Conservation (phyloP, 768 basidiomycete genomes). For the Guyanaporus albipodus region DNA sequence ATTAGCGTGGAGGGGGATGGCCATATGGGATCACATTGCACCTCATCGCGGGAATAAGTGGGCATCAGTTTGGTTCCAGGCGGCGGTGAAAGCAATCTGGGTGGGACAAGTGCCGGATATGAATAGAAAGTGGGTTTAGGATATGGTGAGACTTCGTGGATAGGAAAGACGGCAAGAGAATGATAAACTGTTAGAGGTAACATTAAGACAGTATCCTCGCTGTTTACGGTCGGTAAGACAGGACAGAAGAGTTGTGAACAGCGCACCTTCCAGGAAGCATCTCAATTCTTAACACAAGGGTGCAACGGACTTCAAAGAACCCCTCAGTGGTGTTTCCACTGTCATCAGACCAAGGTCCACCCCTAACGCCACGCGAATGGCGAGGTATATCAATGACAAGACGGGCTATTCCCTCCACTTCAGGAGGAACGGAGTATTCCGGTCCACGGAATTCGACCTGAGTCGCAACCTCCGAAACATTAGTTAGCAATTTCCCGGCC, state of each 20-base stretch:
- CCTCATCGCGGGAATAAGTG: slow-evolving; percentile 7
- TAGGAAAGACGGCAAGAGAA: slow-evolving; percentile 51
- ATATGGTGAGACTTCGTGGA: slow-evolving; percentile 28
- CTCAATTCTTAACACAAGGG: slow-evolving; percentile 57
- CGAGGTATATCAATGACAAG: slow-evolving; percentile 79
- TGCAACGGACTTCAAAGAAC: slow-evolving; percentile 67
- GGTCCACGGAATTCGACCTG: slow-evolving; percentile 68
- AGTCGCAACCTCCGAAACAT: slow-evolving; percentile 62
- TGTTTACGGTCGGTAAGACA: slow-evolving; percentile 28
- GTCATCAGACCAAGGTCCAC: slow-evolving; percentile 56
- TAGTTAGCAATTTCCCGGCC: slow-evolving; percentile 26
- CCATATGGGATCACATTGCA: slow-evolving; percentile 10
- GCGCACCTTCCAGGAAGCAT: slow-evolving; percentile 66
- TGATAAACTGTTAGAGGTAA: slow-evolving; percentile 65
- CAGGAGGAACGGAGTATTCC: slow-evolving; percentile 72
- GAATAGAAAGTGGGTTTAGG: slow-evolving; percentile 17
- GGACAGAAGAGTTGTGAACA: slow-evolving; percentile 5
- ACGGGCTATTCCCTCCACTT: slow-evolving; percentile 72
- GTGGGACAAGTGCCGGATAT: slow-evolving; percentile 11
- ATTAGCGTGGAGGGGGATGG: slow-evolving; percentile 2
- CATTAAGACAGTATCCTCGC: slow-evolving; percentile 66
- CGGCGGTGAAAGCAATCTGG: slow-evolving; percentile 26
- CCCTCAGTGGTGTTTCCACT: slow-evolving; percentile 41
- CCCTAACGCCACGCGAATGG: slow-evolving; percentile 58
- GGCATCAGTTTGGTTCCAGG: slow-evolving; percentile 12